phyloP scores from a whole-genome alignment of 2,329 filamentous ascomycete genomes.

The Aspergillus tamarii region DNA sequence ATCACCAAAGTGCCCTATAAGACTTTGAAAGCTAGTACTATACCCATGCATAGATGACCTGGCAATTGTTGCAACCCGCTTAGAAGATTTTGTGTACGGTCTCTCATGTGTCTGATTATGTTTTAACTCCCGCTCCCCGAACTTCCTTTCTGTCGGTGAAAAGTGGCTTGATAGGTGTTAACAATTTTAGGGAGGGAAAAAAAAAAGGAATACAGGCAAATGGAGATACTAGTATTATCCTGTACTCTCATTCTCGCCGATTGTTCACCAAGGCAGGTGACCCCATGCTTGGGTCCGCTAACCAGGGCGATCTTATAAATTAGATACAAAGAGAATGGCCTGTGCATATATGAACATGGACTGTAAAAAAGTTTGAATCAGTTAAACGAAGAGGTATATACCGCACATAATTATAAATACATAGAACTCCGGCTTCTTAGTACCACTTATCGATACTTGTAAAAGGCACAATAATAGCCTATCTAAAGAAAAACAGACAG shows the following conservation, averaged over 20 bases:
- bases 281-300: neutral
- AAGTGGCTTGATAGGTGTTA: neutral
- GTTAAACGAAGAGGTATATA: constrained; percentile 8
- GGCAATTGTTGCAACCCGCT: no score
- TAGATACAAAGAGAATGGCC: neutral
- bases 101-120: no score
- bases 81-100: neutral
- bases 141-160: neutral
- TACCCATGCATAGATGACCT: no score
- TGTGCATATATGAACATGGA: neutral
- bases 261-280: neutral
- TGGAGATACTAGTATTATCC: neutral
- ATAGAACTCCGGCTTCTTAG: neutral
- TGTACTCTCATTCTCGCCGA: neutral
- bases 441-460: neutral
- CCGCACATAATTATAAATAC: constrained; percentile 5
- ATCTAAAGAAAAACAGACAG: neutral
- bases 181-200: neutral
- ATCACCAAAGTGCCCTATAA: neutral
- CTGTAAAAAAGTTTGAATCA: neutral
- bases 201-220: neutral
- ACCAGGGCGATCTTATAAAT: neutral
- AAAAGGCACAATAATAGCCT: neutral
- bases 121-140: no score
- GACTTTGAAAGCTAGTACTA: neutral